Conservation (phyloP, 805 yeast species). For the Yamadazyma takamatsuzukensis region DNA sequence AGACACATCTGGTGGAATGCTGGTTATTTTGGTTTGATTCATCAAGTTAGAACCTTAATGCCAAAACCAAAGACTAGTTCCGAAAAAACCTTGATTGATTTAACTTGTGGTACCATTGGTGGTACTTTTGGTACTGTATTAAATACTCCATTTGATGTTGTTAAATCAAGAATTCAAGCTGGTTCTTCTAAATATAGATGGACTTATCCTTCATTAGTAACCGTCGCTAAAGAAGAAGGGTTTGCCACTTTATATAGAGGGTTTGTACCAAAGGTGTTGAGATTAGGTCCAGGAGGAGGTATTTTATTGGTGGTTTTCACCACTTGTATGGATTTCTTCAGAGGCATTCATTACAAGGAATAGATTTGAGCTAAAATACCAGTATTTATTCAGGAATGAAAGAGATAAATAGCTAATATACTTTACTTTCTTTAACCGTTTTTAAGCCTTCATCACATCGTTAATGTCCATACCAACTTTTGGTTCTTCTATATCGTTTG, state of each 20-base stretch:
- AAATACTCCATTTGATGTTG: constrained; percentile 97
- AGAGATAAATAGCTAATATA: too few relatives aligned
- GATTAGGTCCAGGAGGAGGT: constrained; percentile 99
- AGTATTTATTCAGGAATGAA: too few relatives aligned
- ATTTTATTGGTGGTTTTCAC: constrained; percentile 95
- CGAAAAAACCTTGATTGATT: constrained; percentile 79
- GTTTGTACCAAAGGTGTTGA: constrained; percentile 91
- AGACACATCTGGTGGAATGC: constrained; percentile 97
- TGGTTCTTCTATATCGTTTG: constrained; percentile 2
- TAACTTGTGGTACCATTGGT: constrained; percentile 91
- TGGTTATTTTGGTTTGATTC: constrained; percentile 94
- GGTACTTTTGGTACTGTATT: constrained; percentile 95
- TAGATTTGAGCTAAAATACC: background rate
- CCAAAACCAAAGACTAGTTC: constrained; percentile 71
- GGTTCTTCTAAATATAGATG: constrained; percentile 86
- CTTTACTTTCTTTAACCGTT: too few relatives aligned
- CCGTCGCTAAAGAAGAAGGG: constrained; percentile 88
- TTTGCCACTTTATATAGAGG: constrained; percentile 90
- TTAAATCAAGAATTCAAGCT: constrained; percentile 95
- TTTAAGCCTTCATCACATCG: constrained; percentile 6
- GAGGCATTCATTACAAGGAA: constrained; percentile 38
- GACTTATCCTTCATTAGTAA: constrained; percentile 76
- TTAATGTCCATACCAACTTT: constrained; percentile 6
- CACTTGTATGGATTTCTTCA: constrained; percentile 89
- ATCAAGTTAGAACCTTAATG: constrained; percentile 74